These are phyloP conservation scores for Ruellia speciosa DNA, from an alignment of 305 asterid genomes.

Conservation along the genomic window DNA sequence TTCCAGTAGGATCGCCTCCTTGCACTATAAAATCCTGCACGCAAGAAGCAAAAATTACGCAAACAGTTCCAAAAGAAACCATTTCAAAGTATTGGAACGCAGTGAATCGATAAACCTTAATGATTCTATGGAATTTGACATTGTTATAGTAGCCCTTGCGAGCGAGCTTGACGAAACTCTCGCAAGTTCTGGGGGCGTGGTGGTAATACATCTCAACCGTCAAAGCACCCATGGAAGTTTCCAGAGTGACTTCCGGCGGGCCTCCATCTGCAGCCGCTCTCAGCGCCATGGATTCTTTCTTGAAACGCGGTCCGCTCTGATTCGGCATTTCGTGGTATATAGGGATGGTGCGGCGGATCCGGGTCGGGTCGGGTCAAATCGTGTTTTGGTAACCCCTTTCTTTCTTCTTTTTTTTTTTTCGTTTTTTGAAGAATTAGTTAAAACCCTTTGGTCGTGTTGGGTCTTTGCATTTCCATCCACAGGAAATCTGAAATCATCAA, in stretches of 20 bases:
- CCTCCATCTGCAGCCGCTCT: constrained; percentile 56
- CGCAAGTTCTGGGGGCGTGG: constrained; percentile 90
- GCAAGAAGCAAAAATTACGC: constrained; percentile 5
- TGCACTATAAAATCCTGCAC: constrained; percentile 80
- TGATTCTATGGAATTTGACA: constrained; percentile 91
- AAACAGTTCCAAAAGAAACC: constrained; percentile 6
- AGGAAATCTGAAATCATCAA: too few relatives aligned
- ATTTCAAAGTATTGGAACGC: not conserved
- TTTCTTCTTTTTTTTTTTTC: too few relatives aligned
- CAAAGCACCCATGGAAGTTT: constrained; percentile 91
- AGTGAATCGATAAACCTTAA: constrained; percentile 38
- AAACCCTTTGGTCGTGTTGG: too few relatives aligned
- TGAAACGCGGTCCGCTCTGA: too few relatives aligned
- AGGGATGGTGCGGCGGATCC: too few relatives aligned
- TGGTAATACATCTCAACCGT: constrained; percentile 88
- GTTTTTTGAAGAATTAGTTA: too few relatives aligned
- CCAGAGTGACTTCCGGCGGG: constrained; percentile 84
- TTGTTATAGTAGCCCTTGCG: constrained; percentile 81
- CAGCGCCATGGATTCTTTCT: constrained; percentile 12
- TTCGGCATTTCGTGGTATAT: too few relatives aligned
- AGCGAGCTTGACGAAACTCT: constrained; percentile 81
- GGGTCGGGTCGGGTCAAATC: too few relatives aligned
- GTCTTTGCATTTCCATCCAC: too few relatives aligned
- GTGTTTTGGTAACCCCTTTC: too few relatives aligned
- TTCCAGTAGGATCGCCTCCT: constrained; percentile 98